Percentiles rank a stretch among this genome's conserved stretches.
Conservation (phyloP, 306 rosid species). For the Malus orientalis region DNA sequence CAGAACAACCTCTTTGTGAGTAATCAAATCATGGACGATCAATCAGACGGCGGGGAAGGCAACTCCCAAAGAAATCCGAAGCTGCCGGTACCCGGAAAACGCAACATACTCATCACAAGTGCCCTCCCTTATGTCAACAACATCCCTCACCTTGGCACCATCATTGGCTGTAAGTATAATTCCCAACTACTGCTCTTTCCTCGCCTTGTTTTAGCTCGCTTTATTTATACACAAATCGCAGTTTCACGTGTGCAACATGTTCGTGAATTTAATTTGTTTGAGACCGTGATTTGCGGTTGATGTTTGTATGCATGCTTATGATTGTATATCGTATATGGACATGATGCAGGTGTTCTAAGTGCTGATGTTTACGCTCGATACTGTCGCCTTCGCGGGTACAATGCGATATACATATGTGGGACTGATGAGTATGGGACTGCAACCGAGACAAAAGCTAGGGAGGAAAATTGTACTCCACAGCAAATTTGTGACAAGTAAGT, state of each 20-base stretch:
- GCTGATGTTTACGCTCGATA: constrained; percentile 69
- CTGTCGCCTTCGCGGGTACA: constrained; percentile 59
- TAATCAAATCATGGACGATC: constrained; percentile 1
- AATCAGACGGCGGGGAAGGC: neutral
- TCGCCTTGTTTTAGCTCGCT: neutral
- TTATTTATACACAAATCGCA: too few species aligned
- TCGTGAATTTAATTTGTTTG: neutral
- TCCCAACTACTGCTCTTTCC: neutral
- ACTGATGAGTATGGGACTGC: constrained; percentile 81
- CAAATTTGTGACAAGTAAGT: constrained; percentile 67
- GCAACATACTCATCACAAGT: constrained; percentile 72
- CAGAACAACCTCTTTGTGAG: neutral
- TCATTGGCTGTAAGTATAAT: constrained; percentile 42
- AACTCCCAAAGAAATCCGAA: constrained; percentile 9
- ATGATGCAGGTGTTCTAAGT: constrained; percentile 48
- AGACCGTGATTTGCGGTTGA: neutral
- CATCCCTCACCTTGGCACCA: constrained; percentile 73
- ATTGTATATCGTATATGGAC: neutral
- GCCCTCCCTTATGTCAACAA: constrained; percentile 80
- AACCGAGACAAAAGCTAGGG: constrained; percentile 72
- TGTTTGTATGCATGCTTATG: neutral
- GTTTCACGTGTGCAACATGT: neutral
- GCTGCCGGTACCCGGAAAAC: constrained; percentile 54
- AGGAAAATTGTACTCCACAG: constrained; percentile 59
- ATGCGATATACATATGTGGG: constrained; percentile 62